Percentiles rank a stretch among this genome's conserved stretches.
Conservation (phyloP, 1,284 basidiomycete species). For the Cutaneotrichosporon sp. region DNA sequence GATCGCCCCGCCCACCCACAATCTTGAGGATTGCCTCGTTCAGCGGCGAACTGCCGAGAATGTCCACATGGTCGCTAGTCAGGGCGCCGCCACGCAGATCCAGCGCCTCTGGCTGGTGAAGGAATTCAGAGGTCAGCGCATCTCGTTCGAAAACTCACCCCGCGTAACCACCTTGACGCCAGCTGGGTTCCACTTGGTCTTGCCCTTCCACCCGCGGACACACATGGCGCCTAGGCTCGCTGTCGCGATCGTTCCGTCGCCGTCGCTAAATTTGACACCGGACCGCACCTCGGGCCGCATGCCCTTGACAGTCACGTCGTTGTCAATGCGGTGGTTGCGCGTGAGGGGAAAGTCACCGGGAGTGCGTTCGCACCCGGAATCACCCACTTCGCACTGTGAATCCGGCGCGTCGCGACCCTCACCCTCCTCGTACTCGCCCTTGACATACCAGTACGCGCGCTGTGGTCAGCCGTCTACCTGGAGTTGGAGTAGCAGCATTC, state of each 20-base stretch:
- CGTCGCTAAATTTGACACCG: constrained; percentile 86
- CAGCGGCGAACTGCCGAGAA: constrained; percentile 79
- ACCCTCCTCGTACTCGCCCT: constrained; percentile 68
- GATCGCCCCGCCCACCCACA: constrained; percentile 48
- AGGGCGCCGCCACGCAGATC: constrained; percentile 83
- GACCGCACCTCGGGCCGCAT: constrained; percentile 67
- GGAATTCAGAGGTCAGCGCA: constrained; percentile 60
- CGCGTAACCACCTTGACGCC: constrained; percentile 80
- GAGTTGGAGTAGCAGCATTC: too few species aligned
- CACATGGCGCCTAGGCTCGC: constrained; percentile 93
- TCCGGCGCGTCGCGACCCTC: constrained; percentile 58
- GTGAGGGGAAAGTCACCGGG: constrained; percentile 63
- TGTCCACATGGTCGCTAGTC: constrained; percentile 88
- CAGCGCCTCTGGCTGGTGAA: constrained; percentile 75
- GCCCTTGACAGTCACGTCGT: constrained; percentile 68
- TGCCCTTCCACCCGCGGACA: constrained; percentile 86
- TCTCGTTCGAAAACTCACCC: constrained; percentile 56
- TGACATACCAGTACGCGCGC: constrained; percentile 63
- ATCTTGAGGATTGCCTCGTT: constrained; percentile 90
- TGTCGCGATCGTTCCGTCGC: constrained; percentile 92
- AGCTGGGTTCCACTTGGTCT: constrained; percentile 85
- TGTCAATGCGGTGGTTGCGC: constrained; percentile 76
- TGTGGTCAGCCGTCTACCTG: constrained; percentile 26
- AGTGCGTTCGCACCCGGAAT: constrained; percentile 54
- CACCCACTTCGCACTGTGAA: constrained; percentile 52